Base-by-base conservation (phyloP, 345 rosid species). In the Brassica cretica region DNA sequence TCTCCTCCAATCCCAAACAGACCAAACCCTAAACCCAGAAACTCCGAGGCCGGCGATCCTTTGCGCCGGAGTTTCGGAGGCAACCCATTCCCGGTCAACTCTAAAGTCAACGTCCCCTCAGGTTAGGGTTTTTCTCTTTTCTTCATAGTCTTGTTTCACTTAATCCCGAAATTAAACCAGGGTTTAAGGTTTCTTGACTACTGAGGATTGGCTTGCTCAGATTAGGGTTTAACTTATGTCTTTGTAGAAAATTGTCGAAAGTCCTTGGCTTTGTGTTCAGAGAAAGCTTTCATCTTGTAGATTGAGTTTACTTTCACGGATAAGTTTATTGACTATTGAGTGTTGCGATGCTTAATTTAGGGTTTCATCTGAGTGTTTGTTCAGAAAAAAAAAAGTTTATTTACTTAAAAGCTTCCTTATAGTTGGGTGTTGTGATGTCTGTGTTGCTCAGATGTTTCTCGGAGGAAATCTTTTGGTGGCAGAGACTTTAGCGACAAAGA, bases 61-160 rank as follows among this genome's bases (percentile, higher is more conserved):
- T 82, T 86, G 80, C 87, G 96, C 30, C 87, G 98, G 85, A 90
- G 96, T 59, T 90, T 87, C 62, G 74, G 76, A 6, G 91, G 81
- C 15, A 90, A 75, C 76, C 91, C 93, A 1, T 87, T 93, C 77
- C 41, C 79, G 44, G 39, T 61, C 6, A 59, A 44, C 2, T 84
- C 74, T 78, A 66, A 87, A 91, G n/a, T 68, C 88, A 14, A 85
- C 69, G 84, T 88, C 65, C 86, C 94, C 64, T 80, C 93, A 84
- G 93, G 93, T 89, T 77, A 53, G 71, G 8, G 61, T 53, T 67
- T 66, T 39, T 12, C 24, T 71, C 46, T 44, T 46, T 27, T 21
- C 29, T 73, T 73, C 12, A 44, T 18, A 2, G 21, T 46, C 2
- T 44, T 3, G 30, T 16, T 18, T 59, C 8, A 7, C 19, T 51